Evolutionary conservation across 257 asterid genomes (phyloP), one percentile per base, ranked within the genome.

Genomic region (Solanum chiquidenum): DNA sequence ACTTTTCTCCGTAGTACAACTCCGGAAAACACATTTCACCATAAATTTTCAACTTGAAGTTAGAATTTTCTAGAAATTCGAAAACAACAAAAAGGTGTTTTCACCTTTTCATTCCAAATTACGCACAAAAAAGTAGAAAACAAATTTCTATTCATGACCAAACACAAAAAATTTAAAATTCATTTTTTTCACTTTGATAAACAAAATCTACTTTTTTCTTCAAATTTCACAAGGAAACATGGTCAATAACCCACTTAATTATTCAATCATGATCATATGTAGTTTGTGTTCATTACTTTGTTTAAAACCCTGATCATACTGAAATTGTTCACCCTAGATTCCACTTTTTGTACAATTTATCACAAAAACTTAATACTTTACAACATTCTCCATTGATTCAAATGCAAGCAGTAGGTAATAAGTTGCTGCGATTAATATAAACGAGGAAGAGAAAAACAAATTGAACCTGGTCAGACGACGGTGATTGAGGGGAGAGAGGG

Each of bases 401-500:
- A 77, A 77, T 76, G 84, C 84, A 42, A 76, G 9, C 62, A 18
- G 10, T 18, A 49, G 58, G 8, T 49, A 49, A 14, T 12, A 29
- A 82, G 37, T 18, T 49, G 86, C 20, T 60, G 71, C n/a, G 23
- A 84, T 62, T 84, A 9, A 34, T 9, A 55, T 21, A 85, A n/a
- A 83, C 9, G 13, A 64, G 31, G 42, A 23, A 82, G 73, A 75
- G 87, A 77, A 68, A 64, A 83, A 40, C 21, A 25, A 42, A 42
- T 4, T 33, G 68, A 33, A 94, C 98, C 98, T 90, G 94, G 60
- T 69, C 88, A 35, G 64, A 68, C 35, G 91, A 86, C 10, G 87
- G 71, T 33, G 92, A 88, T 46, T 86, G 88, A 88, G 86, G 44
- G 60, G 92, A 88, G 79, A 96, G 97, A 85, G 99, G 99, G 87